Evolutionary conservation across 1,284 basidiomycete species (phyloP).

Genomic region (Pseudozyma sp.): DNA sequence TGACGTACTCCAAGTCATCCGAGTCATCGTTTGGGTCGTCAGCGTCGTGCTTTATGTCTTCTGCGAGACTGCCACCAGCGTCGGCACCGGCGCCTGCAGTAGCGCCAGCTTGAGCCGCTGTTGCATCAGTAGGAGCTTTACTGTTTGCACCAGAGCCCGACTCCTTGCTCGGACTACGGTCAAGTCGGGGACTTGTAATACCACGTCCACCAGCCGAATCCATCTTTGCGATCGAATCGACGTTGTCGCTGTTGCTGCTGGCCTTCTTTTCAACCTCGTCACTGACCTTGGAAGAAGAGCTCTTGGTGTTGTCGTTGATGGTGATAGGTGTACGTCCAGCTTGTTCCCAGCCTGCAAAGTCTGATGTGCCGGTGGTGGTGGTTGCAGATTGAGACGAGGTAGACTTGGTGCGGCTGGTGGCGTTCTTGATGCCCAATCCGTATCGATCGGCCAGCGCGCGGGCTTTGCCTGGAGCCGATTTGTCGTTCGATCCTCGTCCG

Average conservation of each 20-base stretch:
- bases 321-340: slow-evolving; percentile 49
- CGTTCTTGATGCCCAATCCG: slow-evolving; percentile 37
- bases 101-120: slow-evolving; percentile 6
- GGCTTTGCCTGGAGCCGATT: slow-evolving; percentile 19
- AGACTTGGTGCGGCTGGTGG: slow-evolving; percentile 13
- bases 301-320: slow-evolving; percentile 43
- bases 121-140: neutral
- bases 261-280: too few relatives aligned
- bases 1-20: slow-evolving; percentile 61
- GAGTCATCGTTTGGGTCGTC: slow-evolving; percentile 43
- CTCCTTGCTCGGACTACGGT: slow-evolving; percentile 23
- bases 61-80: slow-evolving; percentile 4
- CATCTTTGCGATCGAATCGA: slow-evolving; percentile 46
- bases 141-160: neutral
- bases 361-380: slow-evolving; percentile 12
- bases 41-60: slow-evolving; percentile 14
- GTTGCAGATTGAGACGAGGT: neutral
- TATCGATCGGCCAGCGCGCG: slow-evolving; percentile 38
- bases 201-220: slow-evolving; percentile 47
- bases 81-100: slow-evolving; percentile 11
- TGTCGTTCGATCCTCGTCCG: slow-evolving; percentile 2
- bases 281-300: neutral
- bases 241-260: slow-evolving; percentile 1
- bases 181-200: slow-evolving; percentile 29
- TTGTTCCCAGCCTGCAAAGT: slow-evolving; percentile 49